Percentiles rank a stretch among this genome's conserved stretches.
These are phyloP conservation scores for Metschnikowia cubensis DNA, from an alignment of 805 yeast species.

Conservation along the genomic window DNA sequence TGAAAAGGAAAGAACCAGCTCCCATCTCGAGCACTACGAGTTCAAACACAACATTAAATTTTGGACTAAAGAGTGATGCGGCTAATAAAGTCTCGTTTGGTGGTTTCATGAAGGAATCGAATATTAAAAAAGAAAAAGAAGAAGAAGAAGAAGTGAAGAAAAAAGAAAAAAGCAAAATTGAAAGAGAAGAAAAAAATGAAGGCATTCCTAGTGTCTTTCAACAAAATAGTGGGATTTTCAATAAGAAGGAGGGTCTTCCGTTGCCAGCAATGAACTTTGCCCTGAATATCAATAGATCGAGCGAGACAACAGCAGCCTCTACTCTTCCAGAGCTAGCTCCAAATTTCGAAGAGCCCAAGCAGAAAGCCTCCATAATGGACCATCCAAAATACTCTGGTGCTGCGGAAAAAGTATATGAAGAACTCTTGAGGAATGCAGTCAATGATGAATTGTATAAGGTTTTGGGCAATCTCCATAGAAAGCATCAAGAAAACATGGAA, in stretches of 20 bases:
- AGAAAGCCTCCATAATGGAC: background rate
- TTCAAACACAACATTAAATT: background rate
- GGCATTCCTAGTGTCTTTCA: background rate
- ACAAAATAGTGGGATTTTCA: background rate
- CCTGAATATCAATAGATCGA: background rate
- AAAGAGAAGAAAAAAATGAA: background rate
- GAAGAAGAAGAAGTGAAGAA: background rate
- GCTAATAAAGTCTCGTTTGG: background rate
- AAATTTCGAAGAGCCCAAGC: background rate
- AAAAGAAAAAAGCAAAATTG: background rate
- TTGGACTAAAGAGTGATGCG: background rate
- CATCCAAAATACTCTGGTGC: background rate
- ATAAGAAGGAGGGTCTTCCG: background rate
- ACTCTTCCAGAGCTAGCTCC: background rate
- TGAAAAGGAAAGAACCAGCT: background rate
- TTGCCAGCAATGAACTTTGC: background rate
- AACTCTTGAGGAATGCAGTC: constrained; percentile 22
- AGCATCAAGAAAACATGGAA: constrained; percentile 21
- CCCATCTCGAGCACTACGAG: background rate
- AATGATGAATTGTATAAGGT: constrained; percentile 22
- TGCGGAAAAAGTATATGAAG: constrained; percentile 3
- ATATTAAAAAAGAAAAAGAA: background rate
- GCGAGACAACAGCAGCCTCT: background rate
- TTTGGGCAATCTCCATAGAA: constrained; percentile 24
- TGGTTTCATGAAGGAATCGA: background rate